Conservation (phyloP, 202 grass and related monocot genomes). For the Tripidium arundinaceum region DNA sequence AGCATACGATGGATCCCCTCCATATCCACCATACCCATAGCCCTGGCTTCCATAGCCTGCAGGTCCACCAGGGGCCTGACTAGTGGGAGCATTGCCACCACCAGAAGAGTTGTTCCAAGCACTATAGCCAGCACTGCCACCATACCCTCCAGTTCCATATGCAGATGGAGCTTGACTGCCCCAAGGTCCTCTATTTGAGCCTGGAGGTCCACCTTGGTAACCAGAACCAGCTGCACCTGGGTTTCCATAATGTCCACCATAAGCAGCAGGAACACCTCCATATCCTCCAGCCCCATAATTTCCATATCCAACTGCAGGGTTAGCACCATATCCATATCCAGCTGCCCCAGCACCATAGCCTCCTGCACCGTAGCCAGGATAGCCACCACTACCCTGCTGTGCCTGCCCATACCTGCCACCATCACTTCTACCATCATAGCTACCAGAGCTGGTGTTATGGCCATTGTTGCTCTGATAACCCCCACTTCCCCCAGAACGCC, state of each 20-base stretch:
- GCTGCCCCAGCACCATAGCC: slow-evolving; percentile 53
- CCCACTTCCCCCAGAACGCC: slow-evolving; percentile 52
- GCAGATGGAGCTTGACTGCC: slow-evolving; percentile 68
- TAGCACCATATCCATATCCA: slow-evolving; percentile 85
- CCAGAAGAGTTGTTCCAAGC: slow-evolving; percentile 68
- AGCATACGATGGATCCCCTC: slow-evolving; percentile 69
- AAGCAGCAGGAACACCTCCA: slow-evolving; percentile 52
- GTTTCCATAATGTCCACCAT: slow-evolving; percentile 63
- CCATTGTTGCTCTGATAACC: slow-evolving; percentile 65
- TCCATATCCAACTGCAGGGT: slow-evolving; percentile 68
- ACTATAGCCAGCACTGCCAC: slow-evolving; percentile 58
- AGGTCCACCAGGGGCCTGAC: slow-evolving; percentile 60
- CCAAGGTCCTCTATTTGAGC: slow-evolving; percentile 70
- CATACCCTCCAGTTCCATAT: slow-evolving; percentile 76
- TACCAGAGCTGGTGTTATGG: slow-evolving; percentile 44
- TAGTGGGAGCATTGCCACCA: slow-evolving; percentile 54
- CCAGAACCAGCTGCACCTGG: slow-evolving; percentile 49
- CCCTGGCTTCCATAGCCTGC: slow-evolving; percentile 74
- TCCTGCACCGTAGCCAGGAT: neutral
- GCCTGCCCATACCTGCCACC: slow-evolving; percentile 64
- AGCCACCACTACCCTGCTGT: slow-evolving; percentile 49
- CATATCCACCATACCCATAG: slow-evolving; percentile 89
- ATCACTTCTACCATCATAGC: slow-evolving; percentile 80
- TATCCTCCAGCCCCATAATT: slow-evolving; percentile 79
- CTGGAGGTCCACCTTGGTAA: slow-evolving; percentile 65